Percentiles rank a stretch among this genome's conserved stretches.
phyloP scores from a whole-genome alignment of 495 filamentous ascomycete species.

The Achaetomiella virescens region DNA sequence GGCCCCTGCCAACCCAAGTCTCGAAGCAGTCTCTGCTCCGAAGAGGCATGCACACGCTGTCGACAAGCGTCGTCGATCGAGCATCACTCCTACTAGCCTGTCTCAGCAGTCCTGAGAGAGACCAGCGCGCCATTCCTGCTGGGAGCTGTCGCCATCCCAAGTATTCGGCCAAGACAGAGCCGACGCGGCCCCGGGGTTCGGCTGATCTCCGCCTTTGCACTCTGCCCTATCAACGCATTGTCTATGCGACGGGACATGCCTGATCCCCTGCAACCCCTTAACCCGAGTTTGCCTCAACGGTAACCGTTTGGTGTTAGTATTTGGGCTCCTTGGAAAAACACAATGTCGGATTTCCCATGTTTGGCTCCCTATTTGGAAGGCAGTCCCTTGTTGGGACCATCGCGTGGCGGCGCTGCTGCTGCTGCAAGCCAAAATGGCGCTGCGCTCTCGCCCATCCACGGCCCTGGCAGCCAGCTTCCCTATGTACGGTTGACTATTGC shows the following conservation, averaged over 20 bases:
- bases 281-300: conserved; percentile 4
- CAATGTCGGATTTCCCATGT: not conserved
- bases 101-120: not conserved
- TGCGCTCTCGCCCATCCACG: not conserved
- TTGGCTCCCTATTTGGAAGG: conserved; percentile 1
- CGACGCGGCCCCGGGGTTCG: conserved; percentile 6
- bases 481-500: conserved; percentile 6
- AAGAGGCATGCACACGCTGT: not conserved
- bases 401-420: not conserved
- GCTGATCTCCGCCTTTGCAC: conserved; percentile 15
- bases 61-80: not conserved
- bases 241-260: not conserved
- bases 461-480: conserved; percentile 1
- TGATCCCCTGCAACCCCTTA: not conserved
- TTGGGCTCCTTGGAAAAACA: not conserved
- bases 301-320: conserved; percentile 8
- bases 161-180: not conserved
- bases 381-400: not conserved
- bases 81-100: not conserved
- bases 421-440: not conserved
- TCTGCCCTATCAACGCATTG: not conserved
- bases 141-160: conserved; percentile 10
- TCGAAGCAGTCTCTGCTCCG: not conserved
- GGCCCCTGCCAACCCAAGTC: not conserved
- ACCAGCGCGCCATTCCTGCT: conserved; percentile 4